Percentiles rank a stretch among this genome's conserved stretches.
phyloP scores from a whole-genome alignment of 108 stramenopile genomes.

The Fragilaria crotonensis region DNA sequence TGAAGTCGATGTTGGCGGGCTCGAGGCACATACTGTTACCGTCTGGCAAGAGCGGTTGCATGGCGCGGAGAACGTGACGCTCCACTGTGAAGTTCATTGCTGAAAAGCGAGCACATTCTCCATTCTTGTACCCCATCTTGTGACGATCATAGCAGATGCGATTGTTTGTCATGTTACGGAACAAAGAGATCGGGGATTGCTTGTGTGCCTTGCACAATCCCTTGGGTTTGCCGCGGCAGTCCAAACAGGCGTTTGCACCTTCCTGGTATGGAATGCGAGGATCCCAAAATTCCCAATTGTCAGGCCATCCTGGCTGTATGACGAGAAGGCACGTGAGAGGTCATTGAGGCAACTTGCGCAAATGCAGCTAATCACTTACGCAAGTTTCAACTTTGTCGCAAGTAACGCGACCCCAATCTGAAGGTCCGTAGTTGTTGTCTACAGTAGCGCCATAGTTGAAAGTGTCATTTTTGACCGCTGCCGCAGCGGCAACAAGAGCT shows the following conservation, averaged over 20 bases:
- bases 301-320: slow-evolving; percentile 39
- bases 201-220: slow-evolving; percentile 9
- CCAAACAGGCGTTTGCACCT: slow-evolving; percentile 2
- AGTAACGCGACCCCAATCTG: slow-evolving; percentile 35
- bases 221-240: background rate
- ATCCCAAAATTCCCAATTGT: slow-evolving; percentile 15
- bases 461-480: slow-evolving; percentile 10
- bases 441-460: slow-evolving; percentile 25
- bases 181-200: slow-evolving; percentile 55
- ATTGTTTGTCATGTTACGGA: slow-evolving; percentile 23
- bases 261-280: slow-evolving; percentile 5
- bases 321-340: background rate
- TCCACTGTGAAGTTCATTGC: slow-evolving; percentile 1
- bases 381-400: slow-evolving; percentile 35
- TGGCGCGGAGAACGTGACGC: slow-evolving; percentile 13
- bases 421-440: slow-evolving; percentile 36
- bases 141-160: slow-evolving; percentile 4
- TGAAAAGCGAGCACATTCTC: slow-evolving; percentile 4
- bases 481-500: background rate
- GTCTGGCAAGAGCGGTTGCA: background rate
- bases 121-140: slow-evolving; percentile 9
- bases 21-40: slow-evolving; percentile 3
- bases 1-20: slow-evolving; percentile 22
- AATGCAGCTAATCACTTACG: slow-evolving; percentile 28
- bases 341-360: background rate